Base-by-base conservation (phyloP, 345 rosid species). In the Arabidopsis thaliana region DNA sequence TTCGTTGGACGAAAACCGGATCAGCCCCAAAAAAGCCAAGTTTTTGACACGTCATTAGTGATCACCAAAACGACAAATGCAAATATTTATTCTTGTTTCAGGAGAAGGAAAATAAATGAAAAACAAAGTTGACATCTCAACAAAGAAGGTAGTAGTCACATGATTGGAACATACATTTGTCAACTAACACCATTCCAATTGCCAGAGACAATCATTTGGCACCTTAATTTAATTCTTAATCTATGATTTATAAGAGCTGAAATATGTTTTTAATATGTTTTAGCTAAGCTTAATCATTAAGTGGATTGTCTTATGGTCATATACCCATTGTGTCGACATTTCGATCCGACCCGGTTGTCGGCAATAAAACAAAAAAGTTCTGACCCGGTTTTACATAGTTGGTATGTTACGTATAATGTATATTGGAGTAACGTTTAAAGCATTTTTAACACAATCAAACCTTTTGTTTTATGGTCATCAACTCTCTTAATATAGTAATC, bases 101-200 rank as follows among this genome's bases (percentile, higher is more conserved):
- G 46, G 36, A 33, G 8, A 8, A 74, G 12, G 30, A 33, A 6
- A 23, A 14, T 13, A 9, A 13, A 32, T 28, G 48, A 1, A 23
- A 57, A 66, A 24, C 28, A 75, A 59, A 59, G 68, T 67, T 59
- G 79, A 75, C 73, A 67, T 75, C 79, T 75, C 67, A 75, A 75
- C 73, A 20, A 59, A 75, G 79, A 75, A 59, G 52, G 67, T 25
- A 30, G 67, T 25, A 30, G 38, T 10, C 62, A 59, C 68, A 67
- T 75, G 73, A 75, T 58, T 75, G 62, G 58, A 75, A 67, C 79
- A 59, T 67, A 58, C 56, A 75, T 67, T 48, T 58, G 68, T 67
- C 73, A 74, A 74, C 73, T 59, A 67, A 59, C 68, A 58, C 67
- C 67, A 75, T 37, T 58, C 66, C 0, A 5, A 38, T 72, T 55